Evolutionary conservation across 208 protist species (phyloP).

Genomic region (Leishmania major): DNA sequence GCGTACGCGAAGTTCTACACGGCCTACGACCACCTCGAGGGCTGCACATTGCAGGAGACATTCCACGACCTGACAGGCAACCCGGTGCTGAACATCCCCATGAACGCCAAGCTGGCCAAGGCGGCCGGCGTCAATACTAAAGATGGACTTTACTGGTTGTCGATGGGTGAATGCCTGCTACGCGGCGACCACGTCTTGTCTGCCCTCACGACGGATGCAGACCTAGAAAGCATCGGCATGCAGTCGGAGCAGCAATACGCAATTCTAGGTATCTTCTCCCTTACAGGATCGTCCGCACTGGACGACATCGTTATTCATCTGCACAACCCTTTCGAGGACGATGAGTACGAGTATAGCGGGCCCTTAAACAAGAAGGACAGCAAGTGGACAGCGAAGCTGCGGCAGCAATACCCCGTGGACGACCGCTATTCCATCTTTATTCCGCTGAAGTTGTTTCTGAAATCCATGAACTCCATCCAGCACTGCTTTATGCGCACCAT

Average conservation of each 20-base stretch:
- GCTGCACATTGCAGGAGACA: conserved; percentile 73
- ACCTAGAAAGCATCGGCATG: conserved; percentile 52
- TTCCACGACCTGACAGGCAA: conserved; percentile 82
- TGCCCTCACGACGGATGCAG: conserved; percentile 36
- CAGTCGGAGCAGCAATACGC: conserved; percentile 73
- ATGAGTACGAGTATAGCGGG: conserved; percentile 56
- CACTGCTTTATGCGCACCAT: conserved; percentile 57
- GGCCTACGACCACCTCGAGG: conserved; percentile 72
- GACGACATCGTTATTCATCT: conserved; percentile 65
- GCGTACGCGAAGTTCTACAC: conserved; percentile 92
- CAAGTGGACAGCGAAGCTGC: conserved; percentile 52
- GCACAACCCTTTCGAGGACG: conserved; percentile 74
- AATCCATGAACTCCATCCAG: conserved; percentile 54
- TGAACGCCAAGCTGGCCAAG: conserved; percentile 64
- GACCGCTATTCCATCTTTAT: conserved; percentile 66
- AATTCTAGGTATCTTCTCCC: conserved; percentile 61
- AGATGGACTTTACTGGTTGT: conserved; percentile 54
- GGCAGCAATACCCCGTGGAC: conserved; percentile 42
- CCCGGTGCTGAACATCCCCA: conserved; percentile 74
- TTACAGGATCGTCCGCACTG: conserved; percentile 48
- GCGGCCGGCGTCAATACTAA: conserved; percentile 50
- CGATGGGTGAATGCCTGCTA: conserved; percentile 42
- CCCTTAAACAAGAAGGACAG: conserved; percentile 57
- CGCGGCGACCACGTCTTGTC: conserved; percentile 64
- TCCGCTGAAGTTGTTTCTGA: conserved; percentile 57